These are phyloP conservation scores for Pythium phragmiticola DNA, from an alignment of 352 stramenopile species.

Conservation along the genomic window DNA sequence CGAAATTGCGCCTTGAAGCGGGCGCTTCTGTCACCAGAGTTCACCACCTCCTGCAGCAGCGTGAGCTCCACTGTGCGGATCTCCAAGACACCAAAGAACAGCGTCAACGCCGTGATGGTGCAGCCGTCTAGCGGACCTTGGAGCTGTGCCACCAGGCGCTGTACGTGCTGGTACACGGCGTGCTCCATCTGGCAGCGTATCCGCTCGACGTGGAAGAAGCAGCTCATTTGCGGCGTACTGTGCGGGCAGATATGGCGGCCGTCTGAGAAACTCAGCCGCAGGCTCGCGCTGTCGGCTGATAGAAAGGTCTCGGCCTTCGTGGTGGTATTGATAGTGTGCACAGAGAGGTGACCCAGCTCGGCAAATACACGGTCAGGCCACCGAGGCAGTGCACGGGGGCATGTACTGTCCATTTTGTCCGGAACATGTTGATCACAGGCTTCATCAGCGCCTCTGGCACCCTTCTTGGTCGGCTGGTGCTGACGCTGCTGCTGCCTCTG, in stretches of 20 bases:
- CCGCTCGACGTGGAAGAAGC: slow-evolving; percentile 39
- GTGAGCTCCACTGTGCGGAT: slow-evolving; percentile 56
- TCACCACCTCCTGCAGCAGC: slow-evolving; percentile 21
- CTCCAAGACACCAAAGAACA: slow-evolving; percentile 60
- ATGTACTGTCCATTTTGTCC: not conserved
- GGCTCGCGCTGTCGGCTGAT: slow-evolving; percentile 32
- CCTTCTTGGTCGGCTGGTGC: not conserved
- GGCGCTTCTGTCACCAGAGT: not conserved
- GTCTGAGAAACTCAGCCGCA: slow-evolving; percentile 58
- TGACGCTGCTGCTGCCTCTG: slow-evolving; percentile 8
- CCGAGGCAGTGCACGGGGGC: slow-evolving; percentile 13
- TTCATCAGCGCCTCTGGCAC: not conserved
- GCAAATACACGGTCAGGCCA: slow-evolving; percentile 47
- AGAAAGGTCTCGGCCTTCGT: slow-evolving; percentile 33
- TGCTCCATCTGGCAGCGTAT: slow-evolving; percentile 50
- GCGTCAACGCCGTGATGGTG: slow-evolving; percentile 9
- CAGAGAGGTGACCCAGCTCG: slow-evolving; percentile 34
- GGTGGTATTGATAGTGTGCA: slow-evolving; percentile 23
- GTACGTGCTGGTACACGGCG: slow-evolving; percentile 23
- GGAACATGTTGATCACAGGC: not conserved
- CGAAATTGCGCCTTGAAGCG: slow-evolving; percentile 50
- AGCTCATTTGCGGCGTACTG: slow-evolving; percentile 49
- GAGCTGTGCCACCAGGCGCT: not conserved
- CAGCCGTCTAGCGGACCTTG: slow-evolving; percentile 2
- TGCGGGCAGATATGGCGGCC: slow-evolving; percentile 39